Evolutionary conservation across 352 stramenopile species (phyloP), one percentile per base, ranked within the genome.

Genomic region (Globisporangium carolinianum): DNA sequence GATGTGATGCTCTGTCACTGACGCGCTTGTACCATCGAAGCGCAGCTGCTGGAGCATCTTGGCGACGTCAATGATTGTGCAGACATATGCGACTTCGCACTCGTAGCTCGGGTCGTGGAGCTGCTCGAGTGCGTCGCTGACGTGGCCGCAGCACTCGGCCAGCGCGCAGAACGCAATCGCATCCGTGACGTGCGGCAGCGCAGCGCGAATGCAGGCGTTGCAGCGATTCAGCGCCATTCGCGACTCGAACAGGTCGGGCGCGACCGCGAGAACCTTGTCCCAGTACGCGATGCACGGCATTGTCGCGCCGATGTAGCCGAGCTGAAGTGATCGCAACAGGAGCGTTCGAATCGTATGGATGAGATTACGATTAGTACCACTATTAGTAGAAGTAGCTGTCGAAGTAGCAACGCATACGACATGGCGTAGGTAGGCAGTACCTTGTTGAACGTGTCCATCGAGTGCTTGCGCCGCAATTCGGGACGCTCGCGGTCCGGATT

Each of bases 271-370:
- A 0, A 89, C 45, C 45, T 80, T 59, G 36, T 86, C 67, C 80
- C 80, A 91, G 60, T 87, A 79, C 14, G 77, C 65, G 2, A 83
- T 68, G 50, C 73, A 87, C 12, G 66, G 67, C 61, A 79, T 72
- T 7, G 67, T 71, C 15, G 63, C 72, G 0, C 73, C 69, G 4
- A 85, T 63, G 54, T 89, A 89, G 5, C 76, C 79, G 49, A 89
- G 70, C 65, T 83, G 45, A 10, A 48, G 3, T 5, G 15, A 32
- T n/a, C 1, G 15, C 5, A 2, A 18, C n/a, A 41, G 6, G 17
- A 35, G 17, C 47, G 37, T 41, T 10, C 24, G 24, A 32, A 32
- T 32, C 24, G 24, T 32, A 3, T 32, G 24, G 24, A 32, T 32
- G 24, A 32, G 24, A 32, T 32, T 32, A 32, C 24, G 24, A 3